Percentiles rank a stretch among this genome's conserved stretches.
Evolutionary conservation across 805 yeast genomes (phyloP).

Genomic region (Wickerhamiella australiensis): DNA sequence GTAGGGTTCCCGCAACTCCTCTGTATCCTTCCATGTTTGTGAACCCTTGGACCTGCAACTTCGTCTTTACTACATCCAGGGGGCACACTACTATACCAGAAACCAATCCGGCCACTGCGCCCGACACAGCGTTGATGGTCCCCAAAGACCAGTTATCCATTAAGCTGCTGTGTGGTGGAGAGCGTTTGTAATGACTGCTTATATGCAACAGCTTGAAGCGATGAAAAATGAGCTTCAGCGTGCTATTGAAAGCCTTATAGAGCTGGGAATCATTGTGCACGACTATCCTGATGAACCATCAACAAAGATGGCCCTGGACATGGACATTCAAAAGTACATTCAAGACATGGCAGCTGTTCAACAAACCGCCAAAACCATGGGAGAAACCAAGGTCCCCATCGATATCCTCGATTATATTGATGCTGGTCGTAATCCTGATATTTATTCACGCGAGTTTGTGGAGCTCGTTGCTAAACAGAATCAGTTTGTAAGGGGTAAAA

Average conservation of each 20-base stretch:
- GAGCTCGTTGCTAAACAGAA: slow-evolving; percentile 86
- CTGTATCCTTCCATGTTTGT: slow-evolving; percentile 18
- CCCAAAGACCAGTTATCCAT: slow-evolving; percentile 16
- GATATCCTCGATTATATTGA: slow-evolving; percentile 89
- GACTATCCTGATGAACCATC: slow-evolving; percentile 85
- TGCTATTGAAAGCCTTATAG: slow-evolving; percentile 68
- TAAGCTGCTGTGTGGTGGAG: not conserved
- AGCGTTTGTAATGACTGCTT: not conserved
- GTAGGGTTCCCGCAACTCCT: slow-evolving; percentile 40
- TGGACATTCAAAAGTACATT: slow-evolving; percentile 17
- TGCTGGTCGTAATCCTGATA: slow-evolving; percentile 94
- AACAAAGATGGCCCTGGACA: slow-evolving; percentile 47
- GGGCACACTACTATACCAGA: slow-evolving; percentile 92
- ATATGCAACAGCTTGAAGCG: slow-evolving; percentile 13
- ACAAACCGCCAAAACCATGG: slow-evolving; percentile 15
- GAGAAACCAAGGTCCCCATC: slow-evolving; percentile 36
- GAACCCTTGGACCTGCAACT: slow-evolving; percentile 83
- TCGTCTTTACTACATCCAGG: slow-evolving; percentile 85
- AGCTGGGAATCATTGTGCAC: slow-evolving; percentile 82
- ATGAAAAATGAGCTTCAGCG: slow-evolving; percentile 35
- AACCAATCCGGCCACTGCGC: slow-evolving; percentile 86
- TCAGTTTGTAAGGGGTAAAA: slow-evolving; percentile 76
- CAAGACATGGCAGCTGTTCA: slow-evolving; percentile 17
- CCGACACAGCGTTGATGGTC: slow-evolving; percentile 61
- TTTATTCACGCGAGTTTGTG: slow-evolving; percentile 90